Conservation (phyloP, 805 yeast species). For the Hanseniaspora valbyensis region DNA sequence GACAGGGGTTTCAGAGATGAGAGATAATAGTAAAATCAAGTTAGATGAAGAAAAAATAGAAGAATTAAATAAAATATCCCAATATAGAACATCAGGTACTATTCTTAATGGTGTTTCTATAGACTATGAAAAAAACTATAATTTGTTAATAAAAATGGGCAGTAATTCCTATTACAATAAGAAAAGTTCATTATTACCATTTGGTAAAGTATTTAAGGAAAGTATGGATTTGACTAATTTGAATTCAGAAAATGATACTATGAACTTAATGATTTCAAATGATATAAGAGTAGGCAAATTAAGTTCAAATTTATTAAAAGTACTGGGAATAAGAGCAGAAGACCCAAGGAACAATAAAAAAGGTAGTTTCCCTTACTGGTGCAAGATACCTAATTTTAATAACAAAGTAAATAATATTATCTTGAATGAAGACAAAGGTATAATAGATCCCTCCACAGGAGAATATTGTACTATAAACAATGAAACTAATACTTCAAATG, state of each 20-base stretch:
- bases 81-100: neutral
- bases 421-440: conserved; percentile 6
- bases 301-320: neutral
- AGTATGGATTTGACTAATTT: neutral
- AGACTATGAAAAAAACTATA: neutral
- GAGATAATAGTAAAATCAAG: neutral
- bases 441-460: neutral
- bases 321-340: neutral
- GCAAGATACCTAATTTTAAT: conserved; percentile 8
- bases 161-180: neutral
- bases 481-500: neutral
- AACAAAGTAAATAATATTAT: neutral
- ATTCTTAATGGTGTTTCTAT: neutral
- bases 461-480: neutral
- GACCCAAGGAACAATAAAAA: neutral
- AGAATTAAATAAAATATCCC: neutral
- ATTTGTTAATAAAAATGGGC: neutral
- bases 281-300: conserved; percentile 5
- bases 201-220: neutral
- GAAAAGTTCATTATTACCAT: neutral
- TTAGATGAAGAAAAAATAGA: neutral
- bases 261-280: neutral
- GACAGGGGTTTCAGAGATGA: neutral
- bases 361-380: conserved; percentile 11
- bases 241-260: neutral